Conservation (phyloP, 371 early-diverging fungal genomes). For the Choanephora cucurbitarum region DNA sequence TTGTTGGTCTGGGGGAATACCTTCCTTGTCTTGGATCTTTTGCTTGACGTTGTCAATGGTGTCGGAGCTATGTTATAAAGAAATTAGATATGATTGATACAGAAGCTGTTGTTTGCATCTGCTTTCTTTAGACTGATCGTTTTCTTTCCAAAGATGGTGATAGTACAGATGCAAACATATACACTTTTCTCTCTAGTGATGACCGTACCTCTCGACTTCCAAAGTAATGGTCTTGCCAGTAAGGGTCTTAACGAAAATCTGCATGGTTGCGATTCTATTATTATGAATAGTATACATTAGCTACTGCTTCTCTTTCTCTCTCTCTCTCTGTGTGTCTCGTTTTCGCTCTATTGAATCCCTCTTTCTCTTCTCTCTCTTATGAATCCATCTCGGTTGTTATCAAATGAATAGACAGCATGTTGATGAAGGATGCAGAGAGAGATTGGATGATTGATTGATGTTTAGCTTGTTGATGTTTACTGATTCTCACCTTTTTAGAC, state of each 20-base stretch:
- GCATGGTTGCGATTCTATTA: constrained; percentile 48
- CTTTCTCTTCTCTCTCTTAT: too few species aligned
- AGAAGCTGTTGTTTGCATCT: too few species aligned
- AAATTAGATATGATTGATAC: too few species aligned
- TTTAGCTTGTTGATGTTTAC: constrained; percentile 9
- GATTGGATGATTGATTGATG: constrained; percentile 11
- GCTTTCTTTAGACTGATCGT: too few species aligned
- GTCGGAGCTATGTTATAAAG: constrained; percentile 45
- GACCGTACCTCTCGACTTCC: constrained; percentile 78
- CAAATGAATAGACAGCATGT: too few species aligned
- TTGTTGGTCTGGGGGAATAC: constrained; percentile 99
- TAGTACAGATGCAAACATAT: too few species aligned
- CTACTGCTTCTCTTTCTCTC: too few species aligned
- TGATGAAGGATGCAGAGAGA: too few species aligned
- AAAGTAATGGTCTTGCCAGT: constrained; percentile 94
- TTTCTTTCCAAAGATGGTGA: too few species aligned
- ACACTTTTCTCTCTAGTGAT: background rate
- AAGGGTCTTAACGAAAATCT: constrained; percentile 89
- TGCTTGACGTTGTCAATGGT: constrained; percentile 79
- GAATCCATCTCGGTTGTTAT: background rate
- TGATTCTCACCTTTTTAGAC: constrained; percentile 27
- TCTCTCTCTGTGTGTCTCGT: too few species aligned
- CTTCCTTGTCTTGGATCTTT: constrained; percentile 99
- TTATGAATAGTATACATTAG: too few species aligned
- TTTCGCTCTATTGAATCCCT: too few species aligned